phyloP scores from a whole-genome alignment of 1,284 basidiomycete species.

The Neolentinus lepideus region DNA sequence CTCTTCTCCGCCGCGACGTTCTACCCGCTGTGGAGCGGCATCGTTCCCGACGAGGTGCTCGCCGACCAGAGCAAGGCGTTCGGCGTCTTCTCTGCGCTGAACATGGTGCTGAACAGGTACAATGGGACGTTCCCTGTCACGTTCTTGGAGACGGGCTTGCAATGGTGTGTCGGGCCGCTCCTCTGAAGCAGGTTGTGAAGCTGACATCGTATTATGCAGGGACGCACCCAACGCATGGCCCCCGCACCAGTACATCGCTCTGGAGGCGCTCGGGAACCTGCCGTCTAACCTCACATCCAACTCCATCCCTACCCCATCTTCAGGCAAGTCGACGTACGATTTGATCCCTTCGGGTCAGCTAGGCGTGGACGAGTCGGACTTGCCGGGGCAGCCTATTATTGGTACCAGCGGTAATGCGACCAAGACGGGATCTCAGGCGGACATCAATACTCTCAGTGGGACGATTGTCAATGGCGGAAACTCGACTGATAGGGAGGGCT shows the following conservation, averaged over 20 bases:
- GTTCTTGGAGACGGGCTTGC: constrained; percentile 71
- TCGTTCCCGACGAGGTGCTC: constrained; percentile 69
- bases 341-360: constrained; percentile 74
- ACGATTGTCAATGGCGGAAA: constrained; percentile 75
- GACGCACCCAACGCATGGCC: constrained; percentile 79
- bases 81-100: constrained; percentile 64
- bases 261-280: constrained; percentile 70
- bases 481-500: constrained; percentile 53
- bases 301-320: constrained; percentile 38
- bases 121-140: constrained; percentile 77
- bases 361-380: constrained; percentile 52
- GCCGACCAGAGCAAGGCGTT: constrained; percentile 56
- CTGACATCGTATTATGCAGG: constrained; percentile 28
- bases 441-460: constrained; percentile 51
- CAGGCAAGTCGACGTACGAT: constrained; percentile 50
- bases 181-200: too few relatives aligned
- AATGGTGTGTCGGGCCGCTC: constrained; percentile 68
- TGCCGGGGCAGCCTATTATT: constrained; percentile 61
- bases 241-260: constrained; percentile 78
- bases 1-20: constrained; percentile 71
- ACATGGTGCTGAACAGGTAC: constrained; percentile 76
- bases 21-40: constrained; percentile 85
- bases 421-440: constrained; percentile 42
- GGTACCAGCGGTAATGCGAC: constrained; percentile 44
- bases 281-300: constrained; percentile 59